Evolutionary conservation across 768 basidiomycete species (phyloP).

Genomic region (Candolleomyces eurysporus): DNA sequence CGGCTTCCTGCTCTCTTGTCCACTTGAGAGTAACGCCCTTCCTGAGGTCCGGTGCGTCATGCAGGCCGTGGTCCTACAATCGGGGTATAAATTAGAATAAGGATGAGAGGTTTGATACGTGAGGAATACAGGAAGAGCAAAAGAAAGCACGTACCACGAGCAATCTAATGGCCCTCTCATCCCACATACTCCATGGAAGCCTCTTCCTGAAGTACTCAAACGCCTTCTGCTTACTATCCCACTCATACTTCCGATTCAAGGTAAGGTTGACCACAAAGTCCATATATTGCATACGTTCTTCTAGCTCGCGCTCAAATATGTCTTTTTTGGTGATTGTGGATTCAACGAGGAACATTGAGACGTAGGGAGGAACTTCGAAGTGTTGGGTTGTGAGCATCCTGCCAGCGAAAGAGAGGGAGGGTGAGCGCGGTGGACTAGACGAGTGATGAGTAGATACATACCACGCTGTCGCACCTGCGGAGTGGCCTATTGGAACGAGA

Average conservation of each 20-base stretch:
- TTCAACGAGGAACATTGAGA: slow-evolving; percentile 43
- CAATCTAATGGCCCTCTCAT: slow-evolving; percentile 36
- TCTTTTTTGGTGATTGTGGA: slow-evolving; percentile 39
- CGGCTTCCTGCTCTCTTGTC: slow-evolving; percentile 41
- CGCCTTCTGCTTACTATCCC: slow-evolving; percentile 41
- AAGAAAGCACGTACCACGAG: slow-evolving; percentile 31
- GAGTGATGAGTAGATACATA: slow-evolving; percentile 9
- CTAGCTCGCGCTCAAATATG: slow-evolving; percentile 32
- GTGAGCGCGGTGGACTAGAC: neutral
- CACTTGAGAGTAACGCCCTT: slow-evolving; percentile 39
- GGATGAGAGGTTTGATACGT: too few species aligned
- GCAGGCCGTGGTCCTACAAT: slow-evolving; percentile 35
- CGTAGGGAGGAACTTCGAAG: slow-evolving; percentile 25
- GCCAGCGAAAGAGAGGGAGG: neutral
- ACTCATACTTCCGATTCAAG: slow-evolving; percentile 35
- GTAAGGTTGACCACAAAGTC: slow-evolving; percentile 35
- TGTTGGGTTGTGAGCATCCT: slow-evolving; percentile 39
- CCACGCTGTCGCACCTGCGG: slow-evolving; percentile 42
- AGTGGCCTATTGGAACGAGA: slow-evolving; percentile 41
- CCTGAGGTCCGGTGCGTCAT: slow-evolving; percentile 21
- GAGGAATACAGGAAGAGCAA: neutral
- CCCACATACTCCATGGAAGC: slow-evolving; percentile 47
- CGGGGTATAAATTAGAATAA: neutral
- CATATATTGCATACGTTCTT: slow-evolving; percentile 37
- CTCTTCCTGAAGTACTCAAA: slow-evolving; percentile 40